Conservation (phyloP, 2,329 filamentous ascomycete species). For the Ceratocystis alfenasii region DNA sequence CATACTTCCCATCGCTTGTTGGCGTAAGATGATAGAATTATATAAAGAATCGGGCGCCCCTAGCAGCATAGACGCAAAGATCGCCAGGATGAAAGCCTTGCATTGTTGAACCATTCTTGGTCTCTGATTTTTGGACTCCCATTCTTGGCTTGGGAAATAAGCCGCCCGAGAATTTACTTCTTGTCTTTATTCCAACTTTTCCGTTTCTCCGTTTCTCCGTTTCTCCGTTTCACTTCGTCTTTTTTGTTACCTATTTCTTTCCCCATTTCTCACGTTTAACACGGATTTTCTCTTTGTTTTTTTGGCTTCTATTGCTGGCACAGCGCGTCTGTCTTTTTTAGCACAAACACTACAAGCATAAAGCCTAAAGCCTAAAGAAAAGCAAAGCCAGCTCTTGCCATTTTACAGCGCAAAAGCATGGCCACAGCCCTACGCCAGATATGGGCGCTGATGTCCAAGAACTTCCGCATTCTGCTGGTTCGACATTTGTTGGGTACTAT, state of each 20-base stretch:
- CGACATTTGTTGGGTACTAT: conserved; percentile 42
- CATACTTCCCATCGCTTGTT: background rate
- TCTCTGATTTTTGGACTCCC: background rate
- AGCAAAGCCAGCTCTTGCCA: too few relatives aligned
- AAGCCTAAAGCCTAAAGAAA: too few relatives aligned
- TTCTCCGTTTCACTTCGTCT: background rate
- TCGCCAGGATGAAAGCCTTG: background rate
- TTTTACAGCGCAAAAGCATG: background rate
- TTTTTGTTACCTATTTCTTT: background rate
- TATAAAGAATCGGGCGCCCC: conserved; percentile 7
- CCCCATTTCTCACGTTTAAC: background rate
- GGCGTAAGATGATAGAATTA: background rate
- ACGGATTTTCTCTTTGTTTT: background rate
- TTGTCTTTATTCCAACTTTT: background rate
- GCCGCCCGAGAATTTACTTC: background rate
- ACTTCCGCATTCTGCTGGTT: conserved; percentile 45
- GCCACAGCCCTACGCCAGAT: conserved; percentile 35
- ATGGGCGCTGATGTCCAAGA: conserved; percentile 50
- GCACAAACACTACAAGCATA: conserved; percentile 22
- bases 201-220: background rate
- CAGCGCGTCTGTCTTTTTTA: background rate
- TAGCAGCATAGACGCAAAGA: background rate
- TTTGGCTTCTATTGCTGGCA: background rate
- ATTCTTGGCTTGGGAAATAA: too few relatives aligned
- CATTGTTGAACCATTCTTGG: background rate